Base-by-base conservation (phyloP, 306 rosid species). In the Lathyrus aphaca region DNA sequence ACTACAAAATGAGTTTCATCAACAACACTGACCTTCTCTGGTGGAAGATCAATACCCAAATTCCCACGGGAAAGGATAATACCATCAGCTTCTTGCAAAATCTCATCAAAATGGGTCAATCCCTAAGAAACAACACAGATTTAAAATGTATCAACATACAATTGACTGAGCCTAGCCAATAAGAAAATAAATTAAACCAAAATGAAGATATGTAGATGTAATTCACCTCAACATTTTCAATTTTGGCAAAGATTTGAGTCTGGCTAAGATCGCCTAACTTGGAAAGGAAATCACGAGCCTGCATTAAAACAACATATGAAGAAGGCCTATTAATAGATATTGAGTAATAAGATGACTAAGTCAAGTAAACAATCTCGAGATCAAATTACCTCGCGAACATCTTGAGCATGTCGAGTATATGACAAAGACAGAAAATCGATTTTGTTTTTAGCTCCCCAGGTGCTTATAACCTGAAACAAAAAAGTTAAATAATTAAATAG, bases 21-120 rank as follows among this genome's bases (percentile, higher is more conserved):
- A 12, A 50, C 30, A 46, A 81, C 73, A 54, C 85, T 73, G 66
- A 90, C 98, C 93, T 90, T 93, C 77, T 93, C 98, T 53, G 98
- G 96, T 48, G 98, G 98, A 57, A 93, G 91, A 93, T 93, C 98
- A 61, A 93, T 81, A 8, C 98, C 98, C 91, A 93, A 78, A 75
- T 86, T 90, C 64, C 98, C 98, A 49, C 98, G 96, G 43, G 98
- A 84, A 71, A 93, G 78, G 65, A 93, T 93, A 74, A 93, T 81
- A 63, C 98, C 98, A 76, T 93, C 98, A 71, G 98, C 98, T 82
- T 90, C 98, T 84, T 72, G 88, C 50, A 93, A 79, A 76, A 93
- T 93, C 76, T 93, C 98, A 79, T 93, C 96, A 79, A 93, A 93
- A 86, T 93, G 91, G 67, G 69, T 75, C 86, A 93, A 85, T 50